A percentile compares a stretch with the other conserved stretches of the same genome.
phyloP scores from a whole-genome alignment of 2,329 filamentous ascomycete species.

The Parastagonospora avenae region DNA sequence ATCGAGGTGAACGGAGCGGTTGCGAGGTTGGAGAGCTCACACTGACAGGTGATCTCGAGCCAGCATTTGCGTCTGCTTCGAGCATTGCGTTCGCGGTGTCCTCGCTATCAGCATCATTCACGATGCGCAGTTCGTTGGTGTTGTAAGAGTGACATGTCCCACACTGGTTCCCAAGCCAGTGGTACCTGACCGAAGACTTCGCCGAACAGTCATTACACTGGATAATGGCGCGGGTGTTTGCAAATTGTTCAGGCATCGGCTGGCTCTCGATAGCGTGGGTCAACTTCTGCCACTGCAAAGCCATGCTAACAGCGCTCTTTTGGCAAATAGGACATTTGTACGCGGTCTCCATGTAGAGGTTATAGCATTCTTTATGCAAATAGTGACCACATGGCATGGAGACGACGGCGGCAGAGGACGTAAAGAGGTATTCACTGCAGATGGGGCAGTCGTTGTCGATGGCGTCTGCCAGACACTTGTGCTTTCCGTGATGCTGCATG shows the following conservation, averaged over 20 bases:
- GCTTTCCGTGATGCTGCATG: slow-evolving; percentile 67
- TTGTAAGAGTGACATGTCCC: slow-evolving; percentile 62
- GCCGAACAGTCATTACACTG: slow-evolving; percentile 95
- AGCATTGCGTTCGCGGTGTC: slow-evolving; percentile 40
- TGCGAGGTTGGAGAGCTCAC: slow-evolving; percentile 39
- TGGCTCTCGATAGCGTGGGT: slow-evolving; percentile 86
- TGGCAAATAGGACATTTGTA: slow-evolving; percentile 98
- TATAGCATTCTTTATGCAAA: slow-evolving; percentile 89
- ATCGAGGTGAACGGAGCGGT: slow-evolving; percentile 41
- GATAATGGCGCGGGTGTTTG: slow-evolving; percentile 78
- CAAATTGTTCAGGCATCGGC: slow-evolving; percentile 87
- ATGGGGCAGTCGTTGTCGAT: slow-evolving; percentile 97
- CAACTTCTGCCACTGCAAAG: slow-evolving; percentile 87
- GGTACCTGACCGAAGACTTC: slow-evolving; percentile 83
- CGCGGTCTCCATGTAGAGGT: slow-evolving; percentile 83
- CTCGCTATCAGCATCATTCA: slow-evolving; percentile 47
- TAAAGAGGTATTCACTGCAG: slow-evolving; percentile 96
- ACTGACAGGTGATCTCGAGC: slow-evolving; percentile 35
- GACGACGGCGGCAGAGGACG: slow-evolving; percentile 83
- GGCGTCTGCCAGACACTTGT: slow-evolving; percentile 50
- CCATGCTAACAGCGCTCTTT: slow-evolving; percentile 97
- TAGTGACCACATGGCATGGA: slow-evolving; percentile 97
- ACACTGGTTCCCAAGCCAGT: slow-evolving; percentile 95
- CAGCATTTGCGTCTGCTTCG: slow-evolving; percentile 32
- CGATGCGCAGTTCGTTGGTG: slow-evolving; percentile 54